Percentiles rank a stretch among this genome's conserved stretches.
Evolutionary conservation across 192 early-diverging fungal genomes (phyloP).

Genomic region (Coemansia sp.): DNA sequence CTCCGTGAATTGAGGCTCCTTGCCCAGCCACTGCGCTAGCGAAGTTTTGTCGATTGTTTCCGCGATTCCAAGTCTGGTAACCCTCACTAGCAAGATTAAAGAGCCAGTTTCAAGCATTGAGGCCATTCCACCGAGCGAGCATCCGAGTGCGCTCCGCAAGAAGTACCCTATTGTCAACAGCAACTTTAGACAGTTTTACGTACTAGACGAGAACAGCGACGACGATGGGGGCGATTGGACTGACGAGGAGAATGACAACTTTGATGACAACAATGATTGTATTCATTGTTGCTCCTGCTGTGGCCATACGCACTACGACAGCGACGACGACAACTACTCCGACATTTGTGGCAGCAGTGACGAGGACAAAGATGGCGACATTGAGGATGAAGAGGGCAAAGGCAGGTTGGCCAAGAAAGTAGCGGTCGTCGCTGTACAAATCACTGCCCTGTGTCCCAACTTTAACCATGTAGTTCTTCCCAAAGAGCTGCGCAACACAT

Average conservation of each 20-base stretch:
- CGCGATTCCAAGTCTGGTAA: background rate
- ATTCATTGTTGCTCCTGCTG: no score
- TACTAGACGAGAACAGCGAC: background rate
- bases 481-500: background rate
- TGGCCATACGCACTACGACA: no score
- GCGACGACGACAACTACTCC: background rate
- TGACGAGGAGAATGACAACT: background rate
- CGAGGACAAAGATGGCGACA: background rate
- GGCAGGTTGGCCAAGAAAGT: background rate
- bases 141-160: background rate
- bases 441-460: background rate
- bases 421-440: background rate
- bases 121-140: background rate
- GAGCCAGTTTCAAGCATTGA: background rate
- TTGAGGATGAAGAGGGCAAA: background rate
- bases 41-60: background rate
- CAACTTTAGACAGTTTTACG: background rate
- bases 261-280: background rate
- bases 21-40: background rate
- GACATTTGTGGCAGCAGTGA: no score
- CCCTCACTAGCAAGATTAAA: background rate
- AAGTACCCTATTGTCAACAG: background rate
- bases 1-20: background rate
- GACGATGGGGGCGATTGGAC: background rate
- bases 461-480: background rate